phyloP scores from a whole-genome alignment of 2,329 filamentous ascomycete species.

The Geosmithia putterillii region DNA sequence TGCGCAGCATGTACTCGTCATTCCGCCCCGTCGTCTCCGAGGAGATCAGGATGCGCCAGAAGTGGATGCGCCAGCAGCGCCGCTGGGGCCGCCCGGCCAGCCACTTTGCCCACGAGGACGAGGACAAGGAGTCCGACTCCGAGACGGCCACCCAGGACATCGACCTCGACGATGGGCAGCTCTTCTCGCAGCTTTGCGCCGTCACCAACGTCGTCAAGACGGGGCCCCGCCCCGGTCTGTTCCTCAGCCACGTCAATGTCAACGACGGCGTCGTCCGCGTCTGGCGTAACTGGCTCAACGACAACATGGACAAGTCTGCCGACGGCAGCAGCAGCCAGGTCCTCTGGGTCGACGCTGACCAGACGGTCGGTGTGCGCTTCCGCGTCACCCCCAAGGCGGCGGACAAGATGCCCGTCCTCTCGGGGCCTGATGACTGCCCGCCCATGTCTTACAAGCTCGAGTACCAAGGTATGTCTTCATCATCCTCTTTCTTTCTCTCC shows the following conservation, averaged over 20 bases:
- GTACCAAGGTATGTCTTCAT: conserved; percentile 49
- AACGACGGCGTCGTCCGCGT: conserved; percentile 58
- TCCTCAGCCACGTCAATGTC: conserved; percentile 52
- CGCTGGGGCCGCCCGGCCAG: conserved; percentile 11
- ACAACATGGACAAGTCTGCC: conserved; percentile 13
- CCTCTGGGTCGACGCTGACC: conserved; percentile 55
- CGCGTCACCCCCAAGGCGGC: conserved; percentile 31
- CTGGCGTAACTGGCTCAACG: conserved; percentile 56
- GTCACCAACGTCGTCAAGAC: conserved; percentile 56
- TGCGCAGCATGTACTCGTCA: conserved; percentile 52
- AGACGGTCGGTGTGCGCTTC: conserved; percentile 57
- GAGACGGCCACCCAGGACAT: conserved; percentile 46
- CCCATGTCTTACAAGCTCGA: conserved; percentile 58
- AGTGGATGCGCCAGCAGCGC: conserved; percentile 19
- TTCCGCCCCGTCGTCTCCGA: conserved; percentile 54
- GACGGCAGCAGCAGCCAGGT: conserved; percentile 20
- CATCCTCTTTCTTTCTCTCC: background rate
- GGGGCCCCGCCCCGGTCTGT: conserved; percentile 46
- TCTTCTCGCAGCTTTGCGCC: conserved; percentile 64
- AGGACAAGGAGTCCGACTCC: conserved; percentile 17
- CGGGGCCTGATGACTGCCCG: conserved; percentile 48
- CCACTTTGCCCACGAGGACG: conserved; percentile 3
- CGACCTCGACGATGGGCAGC: conserved; percentile 54
- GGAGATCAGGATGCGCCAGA: background rate
- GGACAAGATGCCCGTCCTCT: conserved; percentile 39